Conservation (phyloP, 805 yeast genomes). For the Metschnikowia lunata region DNA sequence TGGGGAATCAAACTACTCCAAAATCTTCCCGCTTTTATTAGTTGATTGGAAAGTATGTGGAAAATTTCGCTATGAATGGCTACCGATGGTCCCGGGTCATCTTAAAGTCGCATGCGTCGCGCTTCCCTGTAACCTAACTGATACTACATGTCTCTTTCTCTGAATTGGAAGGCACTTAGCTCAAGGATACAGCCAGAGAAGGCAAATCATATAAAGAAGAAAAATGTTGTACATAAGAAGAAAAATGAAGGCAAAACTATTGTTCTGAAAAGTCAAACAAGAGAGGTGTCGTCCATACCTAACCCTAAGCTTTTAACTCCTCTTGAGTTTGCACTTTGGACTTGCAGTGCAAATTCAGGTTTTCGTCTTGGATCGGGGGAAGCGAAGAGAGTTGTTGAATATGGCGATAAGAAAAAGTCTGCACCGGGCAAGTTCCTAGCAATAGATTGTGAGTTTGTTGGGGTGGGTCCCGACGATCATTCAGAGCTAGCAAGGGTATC, state of each 20-base stretch:
- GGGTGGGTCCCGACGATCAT: constrained; percentile 64
- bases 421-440: constrained; percentile 72
- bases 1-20: too few species aligned
- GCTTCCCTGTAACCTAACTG: too few species aligned
- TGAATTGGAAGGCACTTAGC: constrained; percentile 22
- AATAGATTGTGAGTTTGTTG: constrained; percentile 93
- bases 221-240: too few species aligned
- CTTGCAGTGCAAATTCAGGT: constrained; percentile 1
- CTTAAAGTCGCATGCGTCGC: too few species aligned
- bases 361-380: background rate
- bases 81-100: too few species aligned
- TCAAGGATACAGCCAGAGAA: constrained; percentile 7
- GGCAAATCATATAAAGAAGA: background rate
- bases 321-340: constrained; percentile 13
- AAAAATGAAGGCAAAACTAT: too few species aligned
- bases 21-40: too few species aligned
- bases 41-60: too few species aligned
- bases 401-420: constrained; percentile 26
- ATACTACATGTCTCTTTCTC: constrained; percentile 14
- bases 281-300: too few species aligned
- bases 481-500: constrained; percentile 85
- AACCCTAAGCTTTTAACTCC: constrained; percentile 4
- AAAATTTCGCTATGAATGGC: too few species aligned
- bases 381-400: background rate
- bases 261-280: too few species aligned